Percentiles rank a stretch among this genome's conserved stretches.
Conservation (phyloP, 1,284 basidiomycete species). For the Pascua guehoae region DNA sequence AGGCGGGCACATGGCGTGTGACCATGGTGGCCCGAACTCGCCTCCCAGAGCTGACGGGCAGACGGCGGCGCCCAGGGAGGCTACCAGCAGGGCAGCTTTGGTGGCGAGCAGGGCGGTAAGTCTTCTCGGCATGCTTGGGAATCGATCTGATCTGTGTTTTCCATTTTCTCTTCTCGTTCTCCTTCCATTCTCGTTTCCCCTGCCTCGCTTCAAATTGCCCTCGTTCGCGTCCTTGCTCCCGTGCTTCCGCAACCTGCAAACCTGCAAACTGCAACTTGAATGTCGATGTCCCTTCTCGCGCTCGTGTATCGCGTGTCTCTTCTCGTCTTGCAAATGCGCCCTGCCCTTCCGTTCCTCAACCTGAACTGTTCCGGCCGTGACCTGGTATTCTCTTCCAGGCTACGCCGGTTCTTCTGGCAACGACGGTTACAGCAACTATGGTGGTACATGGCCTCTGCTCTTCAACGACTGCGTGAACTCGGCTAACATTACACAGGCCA, state of each 20-base stretch:
- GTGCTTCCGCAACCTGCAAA: too few species aligned
- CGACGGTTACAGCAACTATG: constrained; percentile 23
- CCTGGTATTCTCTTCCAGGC: constrained; percentile 3
- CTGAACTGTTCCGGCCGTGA: background rate
- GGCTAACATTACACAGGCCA: constrained; percentile 16
- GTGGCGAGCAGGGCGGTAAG: constrained; percentile 24
- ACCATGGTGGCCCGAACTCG: background rate
- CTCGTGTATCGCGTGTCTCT: background rate
- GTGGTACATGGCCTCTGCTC: constrained; percentile 15
- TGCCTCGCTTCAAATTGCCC: background rate
- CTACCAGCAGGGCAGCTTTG: constrained; percentile 48
- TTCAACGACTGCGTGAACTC: background rate
- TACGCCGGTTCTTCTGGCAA: constrained; percentile 13
- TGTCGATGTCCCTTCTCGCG: too few species aligned
- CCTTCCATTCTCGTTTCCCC: background rate
- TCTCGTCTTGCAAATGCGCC: background rate
- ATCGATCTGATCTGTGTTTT: constrained; percentile 5
- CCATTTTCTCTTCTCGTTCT: constrained; percentile 1
- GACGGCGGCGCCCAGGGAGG: constrained; percentile 29
- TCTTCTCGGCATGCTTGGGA: constrained; percentile 4
- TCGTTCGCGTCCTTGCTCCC: too few species aligned
- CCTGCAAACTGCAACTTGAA: too few species aligned
- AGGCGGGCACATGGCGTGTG: background rate
- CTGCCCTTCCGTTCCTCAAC: background rate
- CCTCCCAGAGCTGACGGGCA: constrained; percentile 13